These are phyloP conservation scores for Candida maesae DNA, from an alignment of 805 yeast genomes.

Conservation along the genomic window DNA sequence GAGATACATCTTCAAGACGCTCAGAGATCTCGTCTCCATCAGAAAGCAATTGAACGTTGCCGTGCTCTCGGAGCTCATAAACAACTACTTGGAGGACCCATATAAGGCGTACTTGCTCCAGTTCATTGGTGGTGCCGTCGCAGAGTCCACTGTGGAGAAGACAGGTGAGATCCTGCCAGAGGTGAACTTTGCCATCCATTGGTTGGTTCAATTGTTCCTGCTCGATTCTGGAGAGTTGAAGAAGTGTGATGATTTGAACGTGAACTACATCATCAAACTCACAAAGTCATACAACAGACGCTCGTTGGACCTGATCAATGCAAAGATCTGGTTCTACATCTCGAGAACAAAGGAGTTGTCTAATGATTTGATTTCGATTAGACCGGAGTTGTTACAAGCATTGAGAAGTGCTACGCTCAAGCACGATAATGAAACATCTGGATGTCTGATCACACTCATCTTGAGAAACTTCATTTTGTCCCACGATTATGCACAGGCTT, in stretches of 20 bases:
- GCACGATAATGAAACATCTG: constrained; percentile 90
- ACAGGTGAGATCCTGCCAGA: constrained; percentile 60
- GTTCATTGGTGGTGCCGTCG: constrained; percentile 35
- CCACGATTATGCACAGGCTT: constrained; percentile 84
- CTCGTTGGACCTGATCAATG: constrained; percentile 78
- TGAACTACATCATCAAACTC: constrained; percentile 40
- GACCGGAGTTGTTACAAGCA: constrained; percentile 67
- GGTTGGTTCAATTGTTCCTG: constrained; percentile 72
- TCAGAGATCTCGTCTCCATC: constrained; percentile 75
- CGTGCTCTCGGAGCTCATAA: constrained; percentile 53
- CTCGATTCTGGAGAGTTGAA: constrained; percentile 55
- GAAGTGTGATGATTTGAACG: constrained; percentile 51
- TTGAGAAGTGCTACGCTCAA: constrained; percentile 86
- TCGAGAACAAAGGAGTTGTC: constrained; percentile 70
- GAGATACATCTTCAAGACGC: constrained; percentile 78
- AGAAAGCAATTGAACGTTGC: constrained; percentile 59
- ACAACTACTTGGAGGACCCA: constrained; percentile 49
- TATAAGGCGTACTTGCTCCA: constrained; percentile 41
- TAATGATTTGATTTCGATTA: constrained; percentile 47
- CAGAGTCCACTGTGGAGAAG: constrained; percentile 23
- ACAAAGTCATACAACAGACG: constrained; percentile 70
- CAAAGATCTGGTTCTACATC: constrained; percentile 92
- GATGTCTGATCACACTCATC: constrained; percentile 79
- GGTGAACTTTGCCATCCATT: constrained; percentile 71
- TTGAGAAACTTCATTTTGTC: constrained; percentile 73